Conservation (phyloP, 768 basidiomycete species). For the Suillus subluteus region DNA sequence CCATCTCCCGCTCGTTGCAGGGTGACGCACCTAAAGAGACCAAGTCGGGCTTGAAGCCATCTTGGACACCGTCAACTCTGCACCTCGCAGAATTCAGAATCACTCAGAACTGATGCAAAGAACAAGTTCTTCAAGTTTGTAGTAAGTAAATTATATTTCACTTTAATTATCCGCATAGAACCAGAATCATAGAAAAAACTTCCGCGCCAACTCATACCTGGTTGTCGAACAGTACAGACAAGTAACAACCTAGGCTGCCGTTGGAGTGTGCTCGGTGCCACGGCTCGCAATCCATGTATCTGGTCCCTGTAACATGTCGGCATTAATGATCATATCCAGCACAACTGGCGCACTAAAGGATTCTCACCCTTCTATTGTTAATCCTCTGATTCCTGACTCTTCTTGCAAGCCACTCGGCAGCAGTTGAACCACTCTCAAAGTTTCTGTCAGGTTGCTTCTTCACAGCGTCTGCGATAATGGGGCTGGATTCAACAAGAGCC, state of each 20-base stretch:
- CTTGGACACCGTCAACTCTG: background rate
- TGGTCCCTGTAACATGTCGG: slow-evolving; percentile 25
- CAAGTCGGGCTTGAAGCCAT: background rate
- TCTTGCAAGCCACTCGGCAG: slow-evolving; percentile 45
- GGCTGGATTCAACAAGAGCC: slow-evolving; percentile 55
- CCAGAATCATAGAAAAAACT: background rate
- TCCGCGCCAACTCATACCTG: background rate
- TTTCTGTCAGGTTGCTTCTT: slow-evolving; percentile 39
- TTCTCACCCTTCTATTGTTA: slow-evolving; percentile 44
- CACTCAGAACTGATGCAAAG: background rate
- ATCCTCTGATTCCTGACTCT: slow-evolving; percentile 44
- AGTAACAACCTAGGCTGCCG: slow-evolving; percentile 17
- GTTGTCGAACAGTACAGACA: background rate
- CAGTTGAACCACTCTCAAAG: slow-evolving; percentile 40
- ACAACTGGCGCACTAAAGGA: background rate
- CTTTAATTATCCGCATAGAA: background rate
- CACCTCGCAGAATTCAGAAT: background rate
- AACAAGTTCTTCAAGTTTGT: background rate
- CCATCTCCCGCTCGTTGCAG: background rate
- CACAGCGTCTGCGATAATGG: slow-evolving; percentile 50
- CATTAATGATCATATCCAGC: background rate
- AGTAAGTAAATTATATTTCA: background rate
- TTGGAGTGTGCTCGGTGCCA: slow-evolving; percentile 33
- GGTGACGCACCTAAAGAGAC: too few relatives aligned
- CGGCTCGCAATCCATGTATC: slow-evolving; percentile 35